Evolutionary conservation across 2,329 filamentous ascomycete species (phyloP).

Genomic region (Pestalotiopsis sp.): DNA sequence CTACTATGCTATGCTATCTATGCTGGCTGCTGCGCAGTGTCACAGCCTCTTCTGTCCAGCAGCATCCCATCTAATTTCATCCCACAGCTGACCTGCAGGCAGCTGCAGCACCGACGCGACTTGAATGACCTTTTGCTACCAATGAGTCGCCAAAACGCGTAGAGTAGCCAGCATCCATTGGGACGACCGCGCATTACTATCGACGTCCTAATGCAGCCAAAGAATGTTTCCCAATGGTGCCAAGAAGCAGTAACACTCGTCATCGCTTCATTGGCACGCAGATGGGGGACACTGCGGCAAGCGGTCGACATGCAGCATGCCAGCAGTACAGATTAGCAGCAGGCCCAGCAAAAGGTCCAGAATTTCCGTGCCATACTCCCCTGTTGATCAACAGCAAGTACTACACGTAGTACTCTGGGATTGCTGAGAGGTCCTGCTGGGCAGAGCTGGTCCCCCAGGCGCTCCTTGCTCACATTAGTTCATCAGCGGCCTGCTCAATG

Average conservation of each 20-base stretch:
- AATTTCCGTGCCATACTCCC: not conserved
- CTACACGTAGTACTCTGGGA: too few relatives aligned
- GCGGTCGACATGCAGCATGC: not conserved
- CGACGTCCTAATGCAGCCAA: slow-evolving; percentile 17
- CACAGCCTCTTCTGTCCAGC: slow-evolving; percentile 14
- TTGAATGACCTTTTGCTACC: slow-evolving; percentile 18
- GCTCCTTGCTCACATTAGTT: slow-evolving; percentile 11
- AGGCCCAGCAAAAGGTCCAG: not conserved
- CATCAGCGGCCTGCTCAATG: slow-evolving; percentile 17
- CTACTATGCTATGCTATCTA: too few relatives aligned
- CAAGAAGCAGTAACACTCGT: slow-evolving; percentile 3
- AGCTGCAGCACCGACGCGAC: slow-evolving; percentile 21
- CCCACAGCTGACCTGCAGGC: slow-evolving; percentile 25
- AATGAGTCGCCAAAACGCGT: slow-evolving; percentile 10
- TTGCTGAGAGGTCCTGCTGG: not conserved
- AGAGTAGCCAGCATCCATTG: slow-evolving; percentile 18
- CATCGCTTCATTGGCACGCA: slow-evolving; percentile 4
- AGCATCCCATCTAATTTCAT: slow-evolving; percentile 30
- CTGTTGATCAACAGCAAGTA: not conserved
- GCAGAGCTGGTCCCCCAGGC: not conserved
- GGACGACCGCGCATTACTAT: slow-evolving; percentile 22
- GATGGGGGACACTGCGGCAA: not conserved
- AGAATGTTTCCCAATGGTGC: not conserved
- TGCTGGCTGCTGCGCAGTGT: not conserved
- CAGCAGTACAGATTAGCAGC: not conserved